Evolutionary conservation across 2,329 filamentous ascomycete species (phyloP).

Genomic region (Cordyceps tenuipes): DNA sequence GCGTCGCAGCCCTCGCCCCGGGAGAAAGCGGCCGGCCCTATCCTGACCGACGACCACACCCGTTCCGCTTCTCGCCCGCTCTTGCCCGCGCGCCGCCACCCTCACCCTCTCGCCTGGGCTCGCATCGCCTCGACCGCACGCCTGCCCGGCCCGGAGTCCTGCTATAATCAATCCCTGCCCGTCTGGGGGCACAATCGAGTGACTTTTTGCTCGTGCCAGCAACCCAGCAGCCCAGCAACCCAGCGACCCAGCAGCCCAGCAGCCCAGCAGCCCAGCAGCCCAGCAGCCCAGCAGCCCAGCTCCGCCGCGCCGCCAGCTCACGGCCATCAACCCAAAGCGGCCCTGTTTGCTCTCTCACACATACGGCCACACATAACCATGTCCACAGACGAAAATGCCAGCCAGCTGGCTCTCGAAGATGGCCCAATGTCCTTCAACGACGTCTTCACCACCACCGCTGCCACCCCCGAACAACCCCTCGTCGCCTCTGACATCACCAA

Average conservation of each 20-base stretch:
- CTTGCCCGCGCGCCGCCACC: not conserved
- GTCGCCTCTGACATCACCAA: slow-evolving; percentile 25
- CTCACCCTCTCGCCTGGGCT: not conserved
- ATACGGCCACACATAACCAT: slow-evolving; percentile 19
- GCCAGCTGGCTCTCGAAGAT: slow-evolving; percentile 38
- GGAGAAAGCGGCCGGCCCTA: not conserved
- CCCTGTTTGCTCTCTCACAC: not conserved
- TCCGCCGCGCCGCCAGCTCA: not conserved
- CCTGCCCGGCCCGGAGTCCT: not conserved
- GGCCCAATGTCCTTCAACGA: slow-evolving; percentile 30
- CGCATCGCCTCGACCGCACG: not conserved
- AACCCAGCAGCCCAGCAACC: not conserved
- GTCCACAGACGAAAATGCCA: slow-evolving; percentile 33
- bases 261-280: too few relatives aligned
- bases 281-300: not conserved
- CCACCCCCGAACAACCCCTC: slow-evolving; percentile 25
- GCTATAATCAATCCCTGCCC: not conserved
- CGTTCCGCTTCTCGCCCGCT: not conserved
- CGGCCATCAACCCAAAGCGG: not conserved
- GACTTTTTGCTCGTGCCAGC: not conserved
- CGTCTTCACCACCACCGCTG: slow-evolving; percentile 20
- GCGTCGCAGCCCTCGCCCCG: not conserved
- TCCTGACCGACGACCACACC: not conserved
- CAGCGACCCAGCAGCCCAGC: too few relatives aligned
- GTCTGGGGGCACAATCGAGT: not conserved